phyloP scores from a whole-genome alignment of 805 yeast genomes.

The Ogataea angusta region DNA sequence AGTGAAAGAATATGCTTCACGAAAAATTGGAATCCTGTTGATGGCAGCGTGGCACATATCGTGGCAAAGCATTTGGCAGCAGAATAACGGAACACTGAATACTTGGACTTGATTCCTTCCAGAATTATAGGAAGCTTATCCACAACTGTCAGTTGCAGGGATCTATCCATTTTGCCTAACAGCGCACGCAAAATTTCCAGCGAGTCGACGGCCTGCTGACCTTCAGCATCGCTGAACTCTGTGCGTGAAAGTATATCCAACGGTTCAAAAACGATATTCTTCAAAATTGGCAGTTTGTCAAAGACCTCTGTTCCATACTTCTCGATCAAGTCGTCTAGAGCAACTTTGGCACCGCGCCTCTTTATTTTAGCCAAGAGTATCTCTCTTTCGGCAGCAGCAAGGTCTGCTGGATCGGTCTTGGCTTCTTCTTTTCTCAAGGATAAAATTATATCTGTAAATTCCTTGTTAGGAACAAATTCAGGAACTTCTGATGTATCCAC shows the following conservation, averaged over 20 bases:
- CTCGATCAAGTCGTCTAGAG: conserved; percentile 58
- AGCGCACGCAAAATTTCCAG: conserved; percentile 78
- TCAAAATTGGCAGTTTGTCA: conserved; percentile 60
- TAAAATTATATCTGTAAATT: conserved; percentile 52
- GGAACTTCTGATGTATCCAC: conserved; percentile 97
- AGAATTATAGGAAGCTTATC: conserved; percentile 51
- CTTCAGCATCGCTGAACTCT: conserved; percentile 43
- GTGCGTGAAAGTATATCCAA: conserved; percentile 34
- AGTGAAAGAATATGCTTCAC: conserved; percentile 79
- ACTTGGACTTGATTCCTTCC: conserved; percentile 58
- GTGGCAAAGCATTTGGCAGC: conserved; percentile 87
- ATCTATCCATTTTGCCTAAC: conserved; percentile 53
- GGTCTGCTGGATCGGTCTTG: conserved; percentile 56
- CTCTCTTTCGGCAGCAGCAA: conserved; percentile 55
- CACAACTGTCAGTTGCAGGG: conserved; percentile 49
- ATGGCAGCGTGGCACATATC: conserved; percentile 65
- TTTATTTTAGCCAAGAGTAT: conserved; percentile 74
- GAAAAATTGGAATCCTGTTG: conserved; percentile 69
- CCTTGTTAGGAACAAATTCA: conserved; percentile 69
- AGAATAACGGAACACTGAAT: conserved; percentile 82
- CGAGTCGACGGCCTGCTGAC: conserved; percentile 83
- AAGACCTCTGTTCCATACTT: conserved; percentile 56
- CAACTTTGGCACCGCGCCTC: conserved; percentile 76
- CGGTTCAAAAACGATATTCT: conserved; percentile 63
- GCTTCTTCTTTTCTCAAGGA: conserved; percentile 80